Base-by-base conservation (phyloP, 202 grass and related monocot genomes). In the Musa balbisiana region DNA sequence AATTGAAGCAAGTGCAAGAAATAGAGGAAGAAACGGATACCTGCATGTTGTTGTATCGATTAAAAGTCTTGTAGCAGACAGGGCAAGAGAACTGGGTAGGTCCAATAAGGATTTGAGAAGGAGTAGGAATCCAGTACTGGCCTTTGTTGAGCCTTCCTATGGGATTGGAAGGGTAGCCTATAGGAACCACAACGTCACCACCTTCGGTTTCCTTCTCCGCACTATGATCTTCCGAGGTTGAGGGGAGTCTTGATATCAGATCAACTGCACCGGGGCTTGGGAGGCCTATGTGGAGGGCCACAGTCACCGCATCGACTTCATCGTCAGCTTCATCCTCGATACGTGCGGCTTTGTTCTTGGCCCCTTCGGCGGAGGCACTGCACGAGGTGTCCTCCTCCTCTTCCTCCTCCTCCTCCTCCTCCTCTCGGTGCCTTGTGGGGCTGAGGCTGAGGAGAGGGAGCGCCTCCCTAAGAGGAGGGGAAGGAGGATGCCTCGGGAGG, bases 11-110 rank as follows among this genome's bases (percentile, higher is more conserved):
- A 22, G 11, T n/a, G 23, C 43, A 13, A 21, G 27, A 55, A 59
- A 29, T 58, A 56, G 80, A 60, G 5, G 16, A 24, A 63, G 73
- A 60, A 49, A 55, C 9, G 13, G 3, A 15, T 26, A 90, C 96
- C 89, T 99, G 96, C 96, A 99, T 99, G 78, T 99, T 99, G 85
- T 99, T 99, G 89, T 99, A 99, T 83, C 96, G 73, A 66, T 92
- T 99, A 85, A 99, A 99, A 80, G 89, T 95, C 84, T 99, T 99
- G 89, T 78, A 80, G 86, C 96, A 99, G 49, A 99, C 91, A 58
- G 91, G 91, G 84, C 96, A 99, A 52, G 96, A 89, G 84, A 99
- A 99, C 82, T 99, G 96, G 51, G 91, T 99, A 15, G 96, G 96
- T 0, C 96, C 96, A 68, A 99, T 99, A 73, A 99, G 89, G 79